These are phyloP conservation scores for Omphalotus olearius DNA, from an alignment of 1,284 basidiomycete species.

Conservation along the genomic window DNA sequence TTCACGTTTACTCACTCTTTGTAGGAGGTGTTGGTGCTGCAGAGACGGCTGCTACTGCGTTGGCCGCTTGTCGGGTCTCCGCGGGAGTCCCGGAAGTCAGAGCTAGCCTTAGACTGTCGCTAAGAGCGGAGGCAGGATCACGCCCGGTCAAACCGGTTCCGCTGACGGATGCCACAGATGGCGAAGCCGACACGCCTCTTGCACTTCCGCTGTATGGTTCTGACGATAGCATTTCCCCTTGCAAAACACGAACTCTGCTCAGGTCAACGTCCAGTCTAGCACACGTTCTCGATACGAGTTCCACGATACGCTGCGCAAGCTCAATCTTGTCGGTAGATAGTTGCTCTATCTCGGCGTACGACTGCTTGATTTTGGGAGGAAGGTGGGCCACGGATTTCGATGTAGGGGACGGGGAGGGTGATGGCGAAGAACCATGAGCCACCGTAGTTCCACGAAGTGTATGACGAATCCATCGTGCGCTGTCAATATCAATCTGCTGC, in stretches of 20 bases:
- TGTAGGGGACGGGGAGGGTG: slow-evolving; percentile 26
- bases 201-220: neutral
- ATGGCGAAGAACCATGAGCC: slow-evolving; percentile 17
- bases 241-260: slow-evolving; percentile 45
- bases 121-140: slow-evolving; percentile 17
- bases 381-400: slow-evolving; percentile 31
- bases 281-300: slow-evolving; percentile 32
- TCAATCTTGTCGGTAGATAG: slow-evolving; percentile 52
- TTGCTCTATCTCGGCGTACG: slow-evolving; percentile 40
- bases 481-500: slow-evolving; percentile 51
- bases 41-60: slow-evolving; percentile 8
- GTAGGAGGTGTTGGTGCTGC: slow-evolving; percentile 13
- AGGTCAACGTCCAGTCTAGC: slow-evolving; percentile 56
- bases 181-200: slow-evolving; percentile 20
- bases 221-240: slow-evolving; percentile 38
- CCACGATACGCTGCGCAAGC: slow-evolving; percentile 50
- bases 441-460: slow-evolving; percentile 30
- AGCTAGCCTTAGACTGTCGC: slow-evolving; percentile 11
- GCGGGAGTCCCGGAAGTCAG: slow-evolving; percentile 4
- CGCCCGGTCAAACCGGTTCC: slow-evolving; percentile 20
- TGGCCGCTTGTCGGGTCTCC: neutral
- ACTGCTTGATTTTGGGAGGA: slow-evolving; percentile 35
- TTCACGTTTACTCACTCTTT: slow-evolving; percentile 33
- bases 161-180: slow-evolving; percentile 28
- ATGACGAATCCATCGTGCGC: slow-evolving; percentile 48